phyloP scores from a whole-genome alignment of 192 early-diverging fungal genomes.

The Entomortierella chlamydospora region DNA sequence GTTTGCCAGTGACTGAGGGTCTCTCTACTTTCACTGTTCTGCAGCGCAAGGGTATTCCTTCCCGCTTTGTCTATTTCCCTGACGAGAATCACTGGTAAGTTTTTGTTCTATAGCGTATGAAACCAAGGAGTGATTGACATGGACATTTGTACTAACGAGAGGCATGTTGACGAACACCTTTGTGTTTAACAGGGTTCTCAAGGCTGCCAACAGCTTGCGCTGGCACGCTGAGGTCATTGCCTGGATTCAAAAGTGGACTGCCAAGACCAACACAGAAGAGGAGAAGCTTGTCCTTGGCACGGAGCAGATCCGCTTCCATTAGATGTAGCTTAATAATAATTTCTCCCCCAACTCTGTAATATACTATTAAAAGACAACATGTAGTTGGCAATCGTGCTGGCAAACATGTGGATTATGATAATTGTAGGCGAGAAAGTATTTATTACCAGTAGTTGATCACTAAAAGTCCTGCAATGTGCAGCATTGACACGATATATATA shows the following conservation, averaged over 20 bases:
- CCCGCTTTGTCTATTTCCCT: constrained; percentile 79
- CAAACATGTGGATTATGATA: too few species aligned
- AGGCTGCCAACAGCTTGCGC: constrained; percentile 78
- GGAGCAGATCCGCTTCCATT: constrained; percentile 14
- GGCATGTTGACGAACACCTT: background rate
- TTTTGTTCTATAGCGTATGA: background rate
- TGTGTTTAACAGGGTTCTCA: constrained; percentile 67
- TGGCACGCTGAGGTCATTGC: constrained; percentile 79
- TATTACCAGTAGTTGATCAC: too few species aligned
- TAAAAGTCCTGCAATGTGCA: too few species aligned
- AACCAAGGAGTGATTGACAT: too few species aligned
- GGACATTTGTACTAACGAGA: too few species aligned
- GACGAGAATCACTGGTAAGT: constrained; percentile 73
- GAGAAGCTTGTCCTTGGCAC: constrained; percentile 10
- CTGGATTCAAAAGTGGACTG: constrained; percentile 67
- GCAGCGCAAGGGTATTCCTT: constrained; percentile 76
- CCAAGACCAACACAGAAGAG: background rate
- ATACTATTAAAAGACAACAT: too few species aligned
- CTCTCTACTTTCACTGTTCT: constrained; percentile 80
- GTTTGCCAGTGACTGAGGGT: constrained; percentile 78
- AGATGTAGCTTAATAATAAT: background rate
- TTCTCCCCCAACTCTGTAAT: background rate
- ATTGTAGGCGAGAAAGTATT: too few species aligned
- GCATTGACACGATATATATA: too few species aligned
- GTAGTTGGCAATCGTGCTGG: too few species aligned